Percentiles rank a stretch among this genome's conserved stretches.
Conservation (phyloP, 495 filamentous ascomycete genomes). For the Penicillium parvum region DNA sequence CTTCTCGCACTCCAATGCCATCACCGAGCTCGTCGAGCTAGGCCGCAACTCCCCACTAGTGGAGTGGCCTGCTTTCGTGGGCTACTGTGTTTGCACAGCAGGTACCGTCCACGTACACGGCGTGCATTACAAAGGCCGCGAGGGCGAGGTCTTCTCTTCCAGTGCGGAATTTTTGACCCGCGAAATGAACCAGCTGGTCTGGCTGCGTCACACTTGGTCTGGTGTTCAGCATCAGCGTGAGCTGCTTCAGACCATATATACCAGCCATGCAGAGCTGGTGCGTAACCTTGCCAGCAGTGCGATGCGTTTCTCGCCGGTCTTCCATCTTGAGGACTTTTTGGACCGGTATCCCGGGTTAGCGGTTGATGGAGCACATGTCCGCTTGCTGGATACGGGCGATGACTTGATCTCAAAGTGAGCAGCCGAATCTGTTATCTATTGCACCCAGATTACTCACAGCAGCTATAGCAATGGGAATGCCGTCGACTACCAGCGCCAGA, state of each 20-base stretch:
- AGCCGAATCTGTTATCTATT: not conserved
- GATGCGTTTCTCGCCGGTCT: slow-evolving; percentile 68
- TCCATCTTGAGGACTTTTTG: slow-evolving; percentile 82
- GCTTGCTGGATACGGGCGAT: slow-evolving; percentile 51
- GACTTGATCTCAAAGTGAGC: slow-evolving; percentile 46
- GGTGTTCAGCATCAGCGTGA: slow-evolving; percentile 76
- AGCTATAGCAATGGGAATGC: slow-evolving; percentile 1
- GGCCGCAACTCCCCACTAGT: slow-evolving; percentile 59
- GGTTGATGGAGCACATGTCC: slow-evolving; percentile 52
- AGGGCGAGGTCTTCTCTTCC: slow-evolving; percentile 58
- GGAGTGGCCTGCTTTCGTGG: slow-evolving; percentile 79
- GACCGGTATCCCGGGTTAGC: slow-evolving; percentile 62
- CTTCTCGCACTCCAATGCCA: slow-evolving; percentile 82
- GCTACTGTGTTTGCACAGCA: slow-evolving; percentile 76
- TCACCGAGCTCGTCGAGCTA: slow-evolving; percentile 76
- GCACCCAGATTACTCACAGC: no score
- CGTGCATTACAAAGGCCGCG: slow-evolving; percentile 66
- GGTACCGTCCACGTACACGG: slow-evolving; percentile 84
- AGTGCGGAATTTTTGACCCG: slow-evolving; percentile 68
- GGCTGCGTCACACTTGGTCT: slow-evolving; percentile 68
- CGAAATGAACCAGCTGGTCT: slow-evolving; percentile 73
- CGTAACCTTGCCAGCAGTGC: slow-evolving; percentile 61
- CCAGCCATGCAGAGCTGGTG: slow-evolving; percentile 68
- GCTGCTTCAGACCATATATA: slow-evolving; percentile 67
- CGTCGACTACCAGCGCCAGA: slow-evolving; percentile 19